A percentile compares a stretch with the other conserved stretches of the same genome.
phyloP scores from a whole-genome alignment of 2,329 filamentous ascomycete genomes.

The Monilinia vaccinii-corymbosi region DNA sequence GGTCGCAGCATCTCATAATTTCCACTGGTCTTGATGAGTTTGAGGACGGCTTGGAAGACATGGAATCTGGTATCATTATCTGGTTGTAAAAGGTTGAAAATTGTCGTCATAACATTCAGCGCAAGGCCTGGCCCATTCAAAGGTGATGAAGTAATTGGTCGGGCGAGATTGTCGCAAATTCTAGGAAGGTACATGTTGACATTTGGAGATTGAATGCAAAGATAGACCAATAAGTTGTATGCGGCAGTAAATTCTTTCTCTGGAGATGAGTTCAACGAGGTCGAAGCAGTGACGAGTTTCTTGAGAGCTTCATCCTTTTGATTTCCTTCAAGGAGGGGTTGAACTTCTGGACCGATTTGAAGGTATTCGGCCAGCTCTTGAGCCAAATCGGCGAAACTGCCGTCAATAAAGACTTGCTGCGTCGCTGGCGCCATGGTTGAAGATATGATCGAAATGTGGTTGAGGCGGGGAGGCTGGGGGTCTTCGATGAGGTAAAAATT shows the following conservation, averaged over 20 bases:
- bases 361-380: slow-evolving; percentile 94
- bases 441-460: slow-evolving; percentile 8
- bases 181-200: slow-evolving; percentile 77
- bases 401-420: slow-evolving; percentile 68
- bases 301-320: slow-evolving; percentile 78
- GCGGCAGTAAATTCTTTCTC: slow-evolving; percentile 96
- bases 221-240: slow-evolving; percentile 93
- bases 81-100: slow-evolving; percentile 86
- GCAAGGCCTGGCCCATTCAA: slow-evolving; percentile 78
- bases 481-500: slow-evolving; percentile 9
- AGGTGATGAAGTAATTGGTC: slow-evolving; percentile 78
- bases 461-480: slow-evolving; percentile 5
- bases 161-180: slow-evolving; percentile 82
- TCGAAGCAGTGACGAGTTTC: slow-evolving; percentile 76
- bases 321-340: slow-evolving; percentile 61
- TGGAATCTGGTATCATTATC: slow-evolving; percentile 76
- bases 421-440: slow-evolving; percentile 22
- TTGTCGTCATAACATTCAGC: slow-evolving; percentile 82
- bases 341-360: slow-evolving; percentile 62
- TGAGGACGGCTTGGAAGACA: slow-evolving; percentile 81
- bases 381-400: slow-evolving; percentile 83
- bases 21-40: slow-evolving; percentile 64
- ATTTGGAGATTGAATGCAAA: slow-evolving; percentile 78
- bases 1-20: slow-evolving; percentile 78
- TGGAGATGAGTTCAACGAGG: slow-evolving; percentile 70